phyloP scores from a whole-genome alignment of 2,329 filamentous ascomycete genomes.

The Cytospora paraplurivora region DNA sequence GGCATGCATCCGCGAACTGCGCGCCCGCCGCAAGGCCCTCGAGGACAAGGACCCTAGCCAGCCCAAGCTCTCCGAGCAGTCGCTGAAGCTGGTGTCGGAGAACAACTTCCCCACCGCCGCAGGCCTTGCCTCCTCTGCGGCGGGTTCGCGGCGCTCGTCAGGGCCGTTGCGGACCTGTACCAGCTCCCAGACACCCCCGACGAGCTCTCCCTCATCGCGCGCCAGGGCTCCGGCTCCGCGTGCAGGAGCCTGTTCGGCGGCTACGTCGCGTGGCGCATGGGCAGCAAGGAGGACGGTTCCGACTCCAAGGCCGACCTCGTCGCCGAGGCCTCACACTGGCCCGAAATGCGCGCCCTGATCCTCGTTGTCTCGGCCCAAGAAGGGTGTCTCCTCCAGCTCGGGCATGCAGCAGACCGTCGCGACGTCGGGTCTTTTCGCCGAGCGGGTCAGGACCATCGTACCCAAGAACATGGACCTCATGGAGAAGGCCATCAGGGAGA shows the following conservation, averaged over 20 bases:
- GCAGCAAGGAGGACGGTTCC: slow-evolving; percentile 71
- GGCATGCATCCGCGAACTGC: slow-evolving; percentile 87
- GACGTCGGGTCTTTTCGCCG: slow-evolving; percentile 84
- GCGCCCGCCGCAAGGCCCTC: slow-evolving; percentile 72
- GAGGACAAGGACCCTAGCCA: slow-evolving; percentile 72
- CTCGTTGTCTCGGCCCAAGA: slow-evolving; percentile 92
- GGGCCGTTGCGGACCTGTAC: slow-evolving; percentile 91
- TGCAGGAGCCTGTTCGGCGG: slow-evolving; percentile 93
- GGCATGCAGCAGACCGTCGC: slow-evolving; percentile 98
- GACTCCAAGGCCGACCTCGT: slow-evolving; percentile 90
- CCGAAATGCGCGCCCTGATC: slow-evolving; percentile 88
- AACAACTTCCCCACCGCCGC: slow-evolving; percentile 99
- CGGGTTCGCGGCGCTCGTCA: slow-evolving; percentile 73
- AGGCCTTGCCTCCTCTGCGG: slow-evolving; percentile 75
- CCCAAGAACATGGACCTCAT: slow-evolving; percentile 82
- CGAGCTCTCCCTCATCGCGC: slow-evolving; percentile 83
- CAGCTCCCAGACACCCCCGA: slow-evolving; percentile 77
- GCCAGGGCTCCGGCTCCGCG: slow-evolving; percentile 92
- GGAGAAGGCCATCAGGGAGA: slow-evolving; percentile 75
- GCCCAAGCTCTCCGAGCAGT: slow-evolving; percentile 76
- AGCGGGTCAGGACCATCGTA: slow-evolving; percentile 74
- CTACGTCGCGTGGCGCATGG: slow-evolving; percentile 93
- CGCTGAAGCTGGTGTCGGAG: slow-evolving; percentile 86
- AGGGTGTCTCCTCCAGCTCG: slow-evolving; percentile 87
- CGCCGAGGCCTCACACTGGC: slow-evolving; percentile 88